These are phyloP conservation scores for Falciphora oryzae DNA, from an alignment of 2,329 filamentous ascomycete species.

Conservation along the genomic window DNA sequence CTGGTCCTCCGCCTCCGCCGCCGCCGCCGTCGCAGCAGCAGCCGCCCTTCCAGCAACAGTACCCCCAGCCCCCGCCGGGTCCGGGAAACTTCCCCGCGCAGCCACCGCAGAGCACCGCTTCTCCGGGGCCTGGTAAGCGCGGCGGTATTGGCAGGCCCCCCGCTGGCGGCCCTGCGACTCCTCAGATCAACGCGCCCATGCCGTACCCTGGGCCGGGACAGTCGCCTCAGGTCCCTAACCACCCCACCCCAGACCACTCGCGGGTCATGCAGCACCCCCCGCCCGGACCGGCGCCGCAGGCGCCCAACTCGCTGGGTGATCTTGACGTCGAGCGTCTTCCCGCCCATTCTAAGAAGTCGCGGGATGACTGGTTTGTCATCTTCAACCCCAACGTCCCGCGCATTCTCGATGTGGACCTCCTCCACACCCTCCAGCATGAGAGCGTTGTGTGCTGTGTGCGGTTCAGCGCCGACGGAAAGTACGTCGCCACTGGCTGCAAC, in stretches of 20 bases:
- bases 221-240: constrained; percentile 75
- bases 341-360: constrained; percentile 80
- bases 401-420: constrained; percentile 84
- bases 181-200: constrained; percentile 83
- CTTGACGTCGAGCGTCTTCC: constrained; percentile 82
- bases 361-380: constrained; percentile 90
- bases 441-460: constrained; percentile 98
- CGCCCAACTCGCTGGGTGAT: constrained; percentile 64
- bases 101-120: constrained; percentile 77
- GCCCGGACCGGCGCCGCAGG: constrained; percentile 42
- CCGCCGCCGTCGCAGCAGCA: constrained; percentile 57
- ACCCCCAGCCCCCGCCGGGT: constrained; percentile 48
- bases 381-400: constrained; percentile 92
- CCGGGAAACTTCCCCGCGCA: constrained; percentile 73
- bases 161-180: constrained; percentile 70
- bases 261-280: constrained; percentile 41
- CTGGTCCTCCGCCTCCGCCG: constrained; percentile 52
- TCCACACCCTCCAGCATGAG: constrained; percentile 88
- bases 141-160: constrained; percentile 61
- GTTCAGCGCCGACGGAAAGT: constrained; percentile 93
- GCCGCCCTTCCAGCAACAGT: constrained; percentile 67
- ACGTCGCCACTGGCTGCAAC: constrained; percentile 95
- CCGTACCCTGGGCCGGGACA: constrained; percentile 77
- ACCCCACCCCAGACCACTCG: constrained; percentile 68
- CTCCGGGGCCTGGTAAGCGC: constrained; percentile 76